A percentile compares a stretch with the other conserved stretches of the same genome.
These are phyloP conservation scores for Sporisorium sorghi DNA, from an alignment of 1,284 basidiomycete genomes.

Conservation along the genomic window DNA sequence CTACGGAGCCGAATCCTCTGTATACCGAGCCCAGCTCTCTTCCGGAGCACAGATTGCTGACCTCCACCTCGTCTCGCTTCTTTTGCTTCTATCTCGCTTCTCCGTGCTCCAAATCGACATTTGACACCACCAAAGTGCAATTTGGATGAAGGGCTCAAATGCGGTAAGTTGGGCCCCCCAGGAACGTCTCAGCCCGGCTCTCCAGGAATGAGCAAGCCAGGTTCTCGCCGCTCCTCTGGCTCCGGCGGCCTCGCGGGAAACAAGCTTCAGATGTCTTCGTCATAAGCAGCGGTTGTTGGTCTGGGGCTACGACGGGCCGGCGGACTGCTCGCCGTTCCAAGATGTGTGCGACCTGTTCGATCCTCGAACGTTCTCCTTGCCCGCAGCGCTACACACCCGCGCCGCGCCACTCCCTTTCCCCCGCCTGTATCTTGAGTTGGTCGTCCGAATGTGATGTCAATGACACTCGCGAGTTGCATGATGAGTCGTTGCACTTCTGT, in stretches of 20 bases:
- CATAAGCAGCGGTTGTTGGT: constrained; percentile 5
- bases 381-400: neutral
- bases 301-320: too few species aligned
- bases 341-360: too few species aligned
- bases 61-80: neutral
- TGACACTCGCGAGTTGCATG: too few species aligned
- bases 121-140: neutral
- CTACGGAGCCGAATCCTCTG: too few species aligned
- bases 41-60: neutral
- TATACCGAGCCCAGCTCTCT: too few species aligned
- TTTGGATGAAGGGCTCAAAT: constrained; percentile 54
- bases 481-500: too few species aligned
- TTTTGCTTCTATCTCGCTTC: neutral
- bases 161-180: constrained; percentile 64
- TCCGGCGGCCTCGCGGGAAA: constrained; percentile 62
- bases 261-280: constrained; percentile 62
- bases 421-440: neutral
- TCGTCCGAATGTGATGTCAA: neutral
- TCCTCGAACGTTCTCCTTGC: neutral
- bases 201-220: constrained; percentile 56
- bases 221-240: constrained; percentile 62
- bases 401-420: too few species aligned
- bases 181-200: constrained; percentile 65
- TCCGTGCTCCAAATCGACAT: constrained; percentile 6
- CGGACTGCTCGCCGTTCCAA: neutral